These are phyloP conservation scores for Phellopilus nigrolimitatus DNA, from an alignment of 1,284 basidiomycete species.

Conservation along the genomic window DNA sequence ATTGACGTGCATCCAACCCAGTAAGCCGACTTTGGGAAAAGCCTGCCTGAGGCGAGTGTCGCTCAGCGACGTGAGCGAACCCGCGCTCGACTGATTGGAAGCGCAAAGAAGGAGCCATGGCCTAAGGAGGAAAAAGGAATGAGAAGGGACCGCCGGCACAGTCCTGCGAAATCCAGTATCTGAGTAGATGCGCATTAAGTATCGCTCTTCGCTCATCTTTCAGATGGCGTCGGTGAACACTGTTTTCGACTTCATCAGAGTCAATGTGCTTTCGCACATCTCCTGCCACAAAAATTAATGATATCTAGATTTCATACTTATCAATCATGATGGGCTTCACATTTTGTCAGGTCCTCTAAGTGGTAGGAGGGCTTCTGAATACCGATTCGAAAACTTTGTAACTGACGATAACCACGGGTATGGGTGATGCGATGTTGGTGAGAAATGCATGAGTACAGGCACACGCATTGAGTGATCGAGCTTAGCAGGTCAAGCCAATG, in stretches of 20 bases:
- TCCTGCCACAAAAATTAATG: too few relatives aligned
- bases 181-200: not conserved
- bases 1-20: constrained; percentile 1
- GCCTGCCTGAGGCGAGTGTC: constrained; percentile 23
- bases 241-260: not conserved
- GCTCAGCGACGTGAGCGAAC: constrained; percentile 24
- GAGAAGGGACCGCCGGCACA: not conserved
- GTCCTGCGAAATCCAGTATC: not conserved
- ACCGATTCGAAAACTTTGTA: too few relatives aligned
- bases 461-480: too few relatives aligned
- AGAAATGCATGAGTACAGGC: too few relatives aligned
- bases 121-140: not conserved
- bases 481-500: too few relatives aligned
- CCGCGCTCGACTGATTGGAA: constrained; percentile 22
- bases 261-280: not conserved
- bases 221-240: not conserved
- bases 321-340: too few relatives aligned
- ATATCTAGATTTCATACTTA: too few relatives aligned
- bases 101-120: constrained; percentile 18
- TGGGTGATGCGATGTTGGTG: too few relatives aligned
- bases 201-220: not conserved
- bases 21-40: constrained; percentile 12
- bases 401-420: too few relatives aligned
- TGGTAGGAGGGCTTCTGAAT: too few relatives aligned
- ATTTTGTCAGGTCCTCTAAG: too few relatives aligned